Conservation (phyloP, 148 eudicot genomes). For the Gaultheria prostrata region DNA sequence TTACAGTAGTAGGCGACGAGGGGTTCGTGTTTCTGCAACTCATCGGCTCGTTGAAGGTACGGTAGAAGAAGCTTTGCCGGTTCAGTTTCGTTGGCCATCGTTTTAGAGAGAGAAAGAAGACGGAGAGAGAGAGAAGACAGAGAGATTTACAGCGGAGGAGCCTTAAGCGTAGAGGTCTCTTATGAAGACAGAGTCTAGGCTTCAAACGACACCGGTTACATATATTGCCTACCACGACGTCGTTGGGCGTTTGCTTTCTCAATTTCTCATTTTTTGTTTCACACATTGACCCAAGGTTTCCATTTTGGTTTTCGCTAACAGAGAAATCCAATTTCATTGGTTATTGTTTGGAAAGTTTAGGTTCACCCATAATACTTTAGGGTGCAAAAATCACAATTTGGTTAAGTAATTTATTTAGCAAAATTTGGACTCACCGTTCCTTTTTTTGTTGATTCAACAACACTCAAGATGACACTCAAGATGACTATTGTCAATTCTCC, state of each 20-base stretch:
- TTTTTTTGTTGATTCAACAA: no score
- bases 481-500: no score
- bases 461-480: no score
- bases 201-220: not conserved
- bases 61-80: conserved; percentile 94
- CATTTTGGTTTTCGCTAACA: not conserved
- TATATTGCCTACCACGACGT: not conserved
- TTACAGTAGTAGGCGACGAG: conserved; percentile 96
- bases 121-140: conserved; percentile 4
- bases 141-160: not conserved
- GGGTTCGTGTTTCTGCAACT: conserved; percentile 90
- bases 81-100: conserved; percentile 67
- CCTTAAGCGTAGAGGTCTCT: not conserved
- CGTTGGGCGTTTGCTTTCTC: not conserved
- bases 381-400: no score
- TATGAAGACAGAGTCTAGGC: not conserved
- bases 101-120: conserved; percentile 8
- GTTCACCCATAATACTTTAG: no score
- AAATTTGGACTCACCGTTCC: no score
- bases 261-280: no score
- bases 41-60: conserved; percentile 98
- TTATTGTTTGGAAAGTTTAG: no score
- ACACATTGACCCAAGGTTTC: not conserved
- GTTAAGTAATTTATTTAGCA: no score
- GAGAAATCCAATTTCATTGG: no score